Evolutionary conservation across 768 basidiomycete genomes (phyloP).

Genomic region (Fibroporia radiculosa): DNA sequence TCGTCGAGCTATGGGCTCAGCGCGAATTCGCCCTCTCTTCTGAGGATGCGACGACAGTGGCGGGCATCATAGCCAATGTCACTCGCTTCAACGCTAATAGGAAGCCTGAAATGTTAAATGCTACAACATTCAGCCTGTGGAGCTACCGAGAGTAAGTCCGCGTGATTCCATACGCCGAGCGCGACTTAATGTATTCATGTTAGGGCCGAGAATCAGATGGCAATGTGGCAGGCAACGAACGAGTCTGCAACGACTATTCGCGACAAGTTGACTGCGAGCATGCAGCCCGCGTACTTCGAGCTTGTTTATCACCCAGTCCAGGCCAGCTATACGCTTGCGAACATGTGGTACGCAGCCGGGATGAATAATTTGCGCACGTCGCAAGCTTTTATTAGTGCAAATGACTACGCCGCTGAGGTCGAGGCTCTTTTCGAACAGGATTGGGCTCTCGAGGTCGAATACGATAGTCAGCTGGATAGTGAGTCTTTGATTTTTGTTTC

Average conservation of each 20-base stretch:
- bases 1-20: constrained; percentile 50
- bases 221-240: constrained; percentile 41
- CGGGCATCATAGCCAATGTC: constrained; percentile 47
- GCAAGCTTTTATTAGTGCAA: constrained; percentile 57
- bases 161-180: too few relatives aligned
- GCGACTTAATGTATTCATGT: too few relatives aligned
- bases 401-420: constrained; percentile 46
- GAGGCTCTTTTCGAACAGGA: constrained; percentile 53
- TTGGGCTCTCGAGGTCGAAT: constrained; percentile 51
- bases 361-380: constrained; percentile 52
- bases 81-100: constrained; percentile 50
- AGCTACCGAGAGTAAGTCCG: constrained; percentile 65
- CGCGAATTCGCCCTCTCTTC: constrained; percentile 51
- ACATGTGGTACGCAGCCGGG: constrained; percentile 53
- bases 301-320: constrained; percentile 60
- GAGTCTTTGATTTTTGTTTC: constrained; percentile 11
- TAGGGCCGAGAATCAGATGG: constrained; percentile 52
- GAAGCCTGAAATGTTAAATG: constrained; percentile 60
- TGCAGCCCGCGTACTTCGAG: constrained; percentile 60
- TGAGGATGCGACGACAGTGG: constrained; percentile 33
- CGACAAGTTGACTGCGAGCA: constrained; percentile 37
- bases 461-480: constrained; percentile 51
- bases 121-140: constrained; percentile 52
- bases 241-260: constrained; percentile 47
- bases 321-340: constrained; percentile 49